Conservation (phyloP, 345 rosid genomes). For the Populus simonii region DNA sequence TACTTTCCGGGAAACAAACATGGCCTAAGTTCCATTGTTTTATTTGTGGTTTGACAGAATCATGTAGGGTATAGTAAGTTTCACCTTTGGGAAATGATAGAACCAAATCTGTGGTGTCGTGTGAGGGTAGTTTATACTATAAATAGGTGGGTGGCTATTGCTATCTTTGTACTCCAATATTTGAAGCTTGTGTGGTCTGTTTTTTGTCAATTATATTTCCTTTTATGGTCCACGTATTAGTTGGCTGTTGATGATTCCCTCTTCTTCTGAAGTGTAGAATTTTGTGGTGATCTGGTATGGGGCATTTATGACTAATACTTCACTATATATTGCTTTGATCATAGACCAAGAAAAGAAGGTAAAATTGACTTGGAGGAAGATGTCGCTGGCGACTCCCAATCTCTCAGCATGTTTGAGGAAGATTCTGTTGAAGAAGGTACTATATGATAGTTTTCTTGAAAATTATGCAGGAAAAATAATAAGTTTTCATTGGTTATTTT, state of each 20-base stretch:
- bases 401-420: conserved; percentile 33
- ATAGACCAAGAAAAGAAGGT: conserved; percentile 56
- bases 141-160: neutral
- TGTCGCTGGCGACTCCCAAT: conserved; percentile 30
- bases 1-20: too few species aligned
- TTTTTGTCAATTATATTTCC: neutral
- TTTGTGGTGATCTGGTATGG: neutral
- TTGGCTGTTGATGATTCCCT: neutral
- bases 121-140: too few species aligned
- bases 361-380: conserved; percentile 55
- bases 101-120: too few species aligned
- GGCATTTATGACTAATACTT: conserved; percentile 5
- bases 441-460: conserved; percentile 3
- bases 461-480: neutral
- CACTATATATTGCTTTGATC: neutral
- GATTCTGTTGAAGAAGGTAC: conserved; percentile 34
- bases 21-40: too few species aligned
- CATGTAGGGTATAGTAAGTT: too few species aligned
- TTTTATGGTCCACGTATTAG: neutral
- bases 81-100: too few species aligned
- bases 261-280: neutral
- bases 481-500: neutral
- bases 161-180: neutral
- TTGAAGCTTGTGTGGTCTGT: neutral
- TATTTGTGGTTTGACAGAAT: too few species aligned